Base-by-base conservation (phyloP, 768 basidiomycete species). In the Termitomyces eurrhizus region DNA sequence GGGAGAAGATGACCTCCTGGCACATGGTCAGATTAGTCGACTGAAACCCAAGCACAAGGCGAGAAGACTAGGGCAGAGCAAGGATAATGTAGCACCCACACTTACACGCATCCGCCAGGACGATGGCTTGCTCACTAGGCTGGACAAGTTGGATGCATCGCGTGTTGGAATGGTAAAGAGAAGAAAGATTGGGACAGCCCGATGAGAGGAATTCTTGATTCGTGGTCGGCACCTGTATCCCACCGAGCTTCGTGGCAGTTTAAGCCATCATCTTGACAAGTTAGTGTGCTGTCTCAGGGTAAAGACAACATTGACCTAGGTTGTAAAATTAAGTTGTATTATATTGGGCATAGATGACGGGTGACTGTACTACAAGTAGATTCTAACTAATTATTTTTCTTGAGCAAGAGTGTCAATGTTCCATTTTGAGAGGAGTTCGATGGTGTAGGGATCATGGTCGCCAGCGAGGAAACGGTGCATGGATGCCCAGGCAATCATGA, bases 401-500 rank as follows among this genome's bases (percentile, higher is more conserved):
- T 48, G 14, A 14, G 7, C 50, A 6, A 72, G 49, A 8, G 89
- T 84, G 65, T 92, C 89, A 18, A 96, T 83, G 55, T 80, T 84
- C 95, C 95, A 98, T 69, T 87, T 89, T 16, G 90, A 75, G 36
- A 80, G 75, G 7, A 88, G 74, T 24, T 81, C 80, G 14, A 90
- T 77, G 26, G 79, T 76, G 63, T 88, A 92, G 8, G 81, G 76
- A 66, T 89, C 89, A 48, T 80, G 73, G 59, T 88, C 85, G 4
- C 76, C 76, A 0, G 75, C 75, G 29, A 89, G 77, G 62, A 97
- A 90, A 13, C 94, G 84, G 66, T 88, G 75, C 82, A 95, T 89
- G 0, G 92, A 88, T 4, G 95, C 90, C 91, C 90, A 96, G 2
- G 84, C 96, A 65, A 98, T 92, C 96, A 98, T 98, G 9, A 85